Evolutionary conservation across 345 rosid genomes (phyloP), one percentile per base, ranked within the genome.

Genomic region (Laguncularia racemosa): DNA sequence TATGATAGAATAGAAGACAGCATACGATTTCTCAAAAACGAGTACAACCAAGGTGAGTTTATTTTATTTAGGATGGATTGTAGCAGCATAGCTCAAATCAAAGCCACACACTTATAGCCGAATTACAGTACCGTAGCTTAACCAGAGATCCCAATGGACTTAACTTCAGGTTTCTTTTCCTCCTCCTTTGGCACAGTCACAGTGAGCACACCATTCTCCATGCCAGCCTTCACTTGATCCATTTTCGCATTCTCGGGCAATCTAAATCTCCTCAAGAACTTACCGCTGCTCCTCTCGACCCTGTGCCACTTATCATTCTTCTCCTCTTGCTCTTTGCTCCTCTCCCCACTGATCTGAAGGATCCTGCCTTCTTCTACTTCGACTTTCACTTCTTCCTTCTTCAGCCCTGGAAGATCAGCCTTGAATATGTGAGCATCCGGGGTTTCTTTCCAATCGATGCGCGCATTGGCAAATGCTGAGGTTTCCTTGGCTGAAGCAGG

Each of bases 161-260:
- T 84, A 3, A 76, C 73, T 48, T 64, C 67, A 12, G 75, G 73
- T 17, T 60, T 68, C 67, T 71, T 65, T 43, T 56, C 75, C 49
- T 68, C 64, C 52, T 57, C 66, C 52, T 74, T 76, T 0, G 84
- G 82, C 38, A 79, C 76, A 45, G 48, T 55, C 13, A 82, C 68
- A 0, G 74, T 70, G 17, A 82, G 84, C 59, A 76, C 82, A 26
- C 84, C 84, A 17, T 77, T 79, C 71, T 79, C 84, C 82, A 76
- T 76, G 1, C 64, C 65, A 1, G 87, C 84, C 49, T 76, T 82
- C 12, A 76, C 70, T 59, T 72, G 69, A 12, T 76, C 79, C 57
- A 58, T 13, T 56, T 62, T 69, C 1, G 72, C 73, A 63, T 71
- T 60, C 48, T 78, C 75, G 0, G 82, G 79, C 57, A 74, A 58